A percentile compares a stretch with the other conserved stretches of the same genome.
Evolutionary conservation across 306 rosid species (phyloP).

Genomic region (Sophora flavescens): DNA sequence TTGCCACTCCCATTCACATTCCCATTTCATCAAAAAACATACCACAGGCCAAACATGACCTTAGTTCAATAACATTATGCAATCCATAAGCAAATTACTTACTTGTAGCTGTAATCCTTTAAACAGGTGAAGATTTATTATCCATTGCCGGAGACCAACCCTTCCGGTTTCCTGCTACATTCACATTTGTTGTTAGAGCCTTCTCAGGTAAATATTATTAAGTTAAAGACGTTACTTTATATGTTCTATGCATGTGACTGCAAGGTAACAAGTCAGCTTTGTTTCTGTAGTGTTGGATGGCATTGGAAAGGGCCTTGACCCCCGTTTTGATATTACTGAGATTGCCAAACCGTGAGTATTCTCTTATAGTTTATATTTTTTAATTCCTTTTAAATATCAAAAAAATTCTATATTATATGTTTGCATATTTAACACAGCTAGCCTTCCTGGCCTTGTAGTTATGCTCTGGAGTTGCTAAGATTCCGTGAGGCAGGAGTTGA

Average conservation of each 20-base stretch:
- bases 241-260: constrained; percentile 38
- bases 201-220: constrained; percentile 78
- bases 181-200: constrained; percentile 99
- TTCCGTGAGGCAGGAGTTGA: constrained; percentile 99
- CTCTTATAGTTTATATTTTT: constrained; percentile 37
- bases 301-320: constrained; percentile 99
- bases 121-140: constrained; percentile 94
- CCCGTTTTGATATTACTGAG: constrained; percentile 98
- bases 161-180: constrained; percentile 98
- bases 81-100: constrained; percentile 32
- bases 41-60: not conserved
- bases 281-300: constrained; percentile 87
- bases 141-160: constrained; percentile 99
- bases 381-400: constrained; percentile 20
- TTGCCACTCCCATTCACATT: constrained; percentile 30
- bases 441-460: constrained; percentile 64
- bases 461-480: constrained; percentile 91
- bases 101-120: constrained; percentile 46
- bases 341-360: constrained; percentile 97
- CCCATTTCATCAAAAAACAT: not conserved
- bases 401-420: constrained; percentile 25
- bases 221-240: constrained; percentile 35
- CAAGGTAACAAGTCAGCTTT: constrained; percentile 24
- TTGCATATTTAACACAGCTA: constrained; percentile 44
- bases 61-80: constrained; percentile 39